Evolutionary conservation across 306 rosid genomes (phyloP).

Genomic region (Trichosanthes truncata): DNA sequence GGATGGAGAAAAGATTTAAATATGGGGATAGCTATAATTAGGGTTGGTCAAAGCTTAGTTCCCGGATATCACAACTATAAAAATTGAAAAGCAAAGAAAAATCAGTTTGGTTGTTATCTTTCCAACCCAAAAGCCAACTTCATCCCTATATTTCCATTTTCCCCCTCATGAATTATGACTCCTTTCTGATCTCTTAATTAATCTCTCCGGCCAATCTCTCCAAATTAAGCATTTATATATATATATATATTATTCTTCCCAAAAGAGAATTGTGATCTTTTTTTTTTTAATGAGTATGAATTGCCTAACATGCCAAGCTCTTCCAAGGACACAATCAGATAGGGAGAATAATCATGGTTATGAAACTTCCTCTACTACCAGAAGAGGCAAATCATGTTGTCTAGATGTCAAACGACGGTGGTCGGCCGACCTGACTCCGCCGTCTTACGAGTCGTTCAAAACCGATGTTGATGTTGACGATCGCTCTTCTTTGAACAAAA

Average conservation of each 20-base stretch:
- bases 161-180: background rate
- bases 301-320: slow-evolving; percentile 45
- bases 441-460: background rate
- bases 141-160: background rate
- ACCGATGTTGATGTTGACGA: background rate
- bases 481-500: background rate
- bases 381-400: slow-evolving; percentile 2
- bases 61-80: background rate
- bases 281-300: slow-evolving; percentile 63
- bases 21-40: background rate
- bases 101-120: background rate
- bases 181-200: background rate
- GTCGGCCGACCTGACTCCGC: slow-evolving; percentile 38
- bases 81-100: background rate
- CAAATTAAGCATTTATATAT: no score
- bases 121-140: background rate
- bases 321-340: slow-evolving; percentile 39
- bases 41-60: background rate
- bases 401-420: slow-evolving; percentile 29
- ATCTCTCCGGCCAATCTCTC: no score
- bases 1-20: no score
- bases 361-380: no score
- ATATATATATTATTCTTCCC: no score
- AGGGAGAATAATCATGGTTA: background rate
- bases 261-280: no score